Evolutionary conservation across 163 green algal species (phyloP).

Genomic region (Chlorella variabilis): DNA sequence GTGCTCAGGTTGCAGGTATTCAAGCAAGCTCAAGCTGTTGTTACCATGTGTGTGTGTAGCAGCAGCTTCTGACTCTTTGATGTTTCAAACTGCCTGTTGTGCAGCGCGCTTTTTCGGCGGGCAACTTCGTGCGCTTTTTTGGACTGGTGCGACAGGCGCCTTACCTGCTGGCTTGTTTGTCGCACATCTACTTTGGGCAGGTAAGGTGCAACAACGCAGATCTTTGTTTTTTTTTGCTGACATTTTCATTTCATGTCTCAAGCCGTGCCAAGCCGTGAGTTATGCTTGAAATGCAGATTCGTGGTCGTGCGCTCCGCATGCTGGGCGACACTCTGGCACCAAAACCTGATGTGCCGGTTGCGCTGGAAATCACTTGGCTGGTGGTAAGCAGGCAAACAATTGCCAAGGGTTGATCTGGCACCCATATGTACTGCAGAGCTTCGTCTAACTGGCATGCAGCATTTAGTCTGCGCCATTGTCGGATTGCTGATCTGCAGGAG

Average conservation of each 20-base stretch:
- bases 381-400: not conserved
- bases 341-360: not conserved
- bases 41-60: not conserved
- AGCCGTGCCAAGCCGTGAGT: too few relatives aligned
- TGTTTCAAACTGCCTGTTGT: not conserved
- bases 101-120: constrained; percentile 39
- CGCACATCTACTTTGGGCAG: constrained; percentile 48
- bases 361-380: constrained; percentile 37
- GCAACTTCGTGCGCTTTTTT: constrained; percentile 69
- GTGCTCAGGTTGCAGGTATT: constrained; percentile 47
- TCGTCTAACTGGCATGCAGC: too few relatives aligned
- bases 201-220: not conserved
- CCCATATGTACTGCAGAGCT: too few relatives aligned
- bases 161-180: constrained; percentile 70
- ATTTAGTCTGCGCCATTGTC: too few relatives aligned
- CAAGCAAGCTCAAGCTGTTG: not conserved
- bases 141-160: constrained; percentile 50
- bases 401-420: too few relatives aligned
- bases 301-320: constrained; percentile 15
- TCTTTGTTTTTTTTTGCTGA: too few relatives aligned
- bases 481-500: constrained; percentile 7
- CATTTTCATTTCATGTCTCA: too few relatives aligned
- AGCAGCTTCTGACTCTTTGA: not conserved
- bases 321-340: constrained; percentile 40
- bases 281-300: too few relatives aligned